These are phyloP conservation scores for Sclerospora graminicola DNA, from an alignment of 352 stramenopile genomes.

Conservation along the genomic window DNA sequence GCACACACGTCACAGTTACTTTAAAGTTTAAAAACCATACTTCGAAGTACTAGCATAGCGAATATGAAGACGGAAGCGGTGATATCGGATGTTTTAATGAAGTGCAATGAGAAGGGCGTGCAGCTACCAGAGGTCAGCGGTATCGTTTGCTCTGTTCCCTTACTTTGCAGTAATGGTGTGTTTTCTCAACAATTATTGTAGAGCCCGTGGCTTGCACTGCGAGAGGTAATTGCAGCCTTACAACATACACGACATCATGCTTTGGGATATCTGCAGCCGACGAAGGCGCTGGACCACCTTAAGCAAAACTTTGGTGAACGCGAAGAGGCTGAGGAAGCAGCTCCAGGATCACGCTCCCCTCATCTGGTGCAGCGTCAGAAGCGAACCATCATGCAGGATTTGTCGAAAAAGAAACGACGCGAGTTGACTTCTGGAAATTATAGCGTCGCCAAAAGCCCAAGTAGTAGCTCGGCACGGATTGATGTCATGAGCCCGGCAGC, in stretches of 20 bases:
- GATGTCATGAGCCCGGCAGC: constrained; percentile 15
- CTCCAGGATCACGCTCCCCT: background rate
- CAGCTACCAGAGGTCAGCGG: constrained; percentile 26
- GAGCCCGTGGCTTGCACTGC: constrained; percentile 35
- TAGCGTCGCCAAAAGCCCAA: constrained; percentile 1
- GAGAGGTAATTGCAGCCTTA: constrained; percentile 30
- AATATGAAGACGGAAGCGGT: constrained; percentile 43
- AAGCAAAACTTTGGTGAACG: constrained; percentile 16
- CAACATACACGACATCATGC: constrained; percentile 26
- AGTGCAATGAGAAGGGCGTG: constrained; percentile 44
- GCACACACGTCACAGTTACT: constrained; percentile 5
- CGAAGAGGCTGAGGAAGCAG: background rate
- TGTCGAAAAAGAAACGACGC: constrained; percentile 13
- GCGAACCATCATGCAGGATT: constrained; percentile 14
- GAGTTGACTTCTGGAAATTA: constrained; percentile 5
- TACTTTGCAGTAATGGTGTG: background rate
- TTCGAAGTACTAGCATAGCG: too few relatives aligned
- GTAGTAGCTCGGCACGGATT: background rate
- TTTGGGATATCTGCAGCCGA: constrained; percentile 31
- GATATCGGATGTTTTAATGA: constrained; percentile 53
- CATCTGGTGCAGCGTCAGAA: constrained; percentile 8
- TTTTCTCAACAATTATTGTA: constrained; percentile 1
- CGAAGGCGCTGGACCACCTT: constrained; percentile 34
- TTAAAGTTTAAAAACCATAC: too few relatives aligned
- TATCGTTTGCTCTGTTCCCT: background rate